Conservation (phyloP, 2,329 filamentous ascomycete genomes). For the Tolypocladium tropicale region DNA sequence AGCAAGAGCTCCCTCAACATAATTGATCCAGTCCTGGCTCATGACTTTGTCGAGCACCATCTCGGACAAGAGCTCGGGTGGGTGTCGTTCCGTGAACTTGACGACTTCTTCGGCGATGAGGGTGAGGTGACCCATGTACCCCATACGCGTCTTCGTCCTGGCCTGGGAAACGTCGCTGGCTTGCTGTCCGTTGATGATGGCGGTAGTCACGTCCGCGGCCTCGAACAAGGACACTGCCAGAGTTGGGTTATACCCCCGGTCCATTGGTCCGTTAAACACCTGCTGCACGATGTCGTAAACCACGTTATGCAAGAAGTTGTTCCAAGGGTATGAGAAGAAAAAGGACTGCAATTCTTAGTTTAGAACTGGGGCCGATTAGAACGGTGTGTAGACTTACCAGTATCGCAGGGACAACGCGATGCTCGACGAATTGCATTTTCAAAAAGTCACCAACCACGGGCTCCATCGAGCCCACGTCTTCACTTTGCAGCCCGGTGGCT, state of each 20-base stretch:
- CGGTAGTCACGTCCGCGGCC: constrained; percentile 76
- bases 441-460: constrained; percentile 90
- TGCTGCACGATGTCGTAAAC: constrained; percentile 99
- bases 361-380: not conserved
- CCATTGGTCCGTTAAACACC: constrained; percentile 97
- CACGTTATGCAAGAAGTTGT: constrained; percentile 98
- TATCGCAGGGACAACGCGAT: constrained; percentile 90
- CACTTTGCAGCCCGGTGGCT: constrained; percentile 4
- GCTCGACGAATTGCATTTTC: constrained; percentile 93
- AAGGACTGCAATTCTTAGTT: constrained; percentile 54
- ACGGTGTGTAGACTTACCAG: constrained; percentile 56
- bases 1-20: constrained; percentile 84
- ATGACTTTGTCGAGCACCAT: constrained; percentile 80
- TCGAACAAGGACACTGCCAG: constrained; percentile 91
- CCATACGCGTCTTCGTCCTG: constrained; percentile 79
- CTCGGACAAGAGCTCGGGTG: constrained; percentile 76
- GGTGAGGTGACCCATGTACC: constrained; percentile 97
- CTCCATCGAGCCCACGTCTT: constrained; percentile 18
- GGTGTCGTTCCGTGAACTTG: constrained; percentile 92
- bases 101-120: constrained; percentile 97
- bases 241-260: constrained; percentile 83
- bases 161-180: constrained; percentile 78
- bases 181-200: constrained; percentile 84
- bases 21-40: constrained; percentile 84
- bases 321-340: constrained; percentile 98